Evolutionary conservation across 768 basidiomycete species (phyloP), one percentile per base, ranked within the genome.

Genomic region (Tylopilus sp.): DNA sequence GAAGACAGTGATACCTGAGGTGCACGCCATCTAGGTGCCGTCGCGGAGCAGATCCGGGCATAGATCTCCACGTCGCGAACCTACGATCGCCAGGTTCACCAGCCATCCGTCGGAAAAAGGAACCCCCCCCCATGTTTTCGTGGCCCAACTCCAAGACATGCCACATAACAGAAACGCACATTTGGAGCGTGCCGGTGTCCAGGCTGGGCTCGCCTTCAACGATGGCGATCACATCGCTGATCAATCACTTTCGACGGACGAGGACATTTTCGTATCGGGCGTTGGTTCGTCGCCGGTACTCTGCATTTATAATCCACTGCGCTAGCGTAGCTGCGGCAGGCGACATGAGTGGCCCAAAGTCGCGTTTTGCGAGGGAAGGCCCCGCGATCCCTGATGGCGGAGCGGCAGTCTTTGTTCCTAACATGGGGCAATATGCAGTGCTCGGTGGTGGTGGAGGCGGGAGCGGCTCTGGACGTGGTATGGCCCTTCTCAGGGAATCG

Each of bases 21-120:
- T 57, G 59, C 12, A 57, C 51, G 20, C 57, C 59, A 61, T 23
- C 45, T 50, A 3, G 60, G 53, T 15, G 51, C 21, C 1, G 54
- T 28, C 0, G 42, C 52, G 1, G 56, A 61, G 35, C 50, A 50
- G 35, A 57, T 44, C 23, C 48, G 47, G 20, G 42, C 41, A 4
- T 21, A n/a, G 0, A 26, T 39, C 11, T 57, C 52, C 30, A 53
- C 35, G 15, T 50, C 4, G 15, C 50, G 50, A 35, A 35, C 33
- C 33, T 35, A 35, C 15, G 7, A 6, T 3, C 33, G 33, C 4
- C 13, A 12, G 17, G 33, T 35, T 35, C 3, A 35, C 33, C 2
- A 17, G 33, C 33, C 6, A 17, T 35, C 15, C 33, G 11, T 35
- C 5, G 2, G 3, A 18, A 21, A 3, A 50, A 6, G 33, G 18